Base-by-base conservation (phyloP, 352 stramenopile genomes). In the Thraustochytrium sp. region DNA sequence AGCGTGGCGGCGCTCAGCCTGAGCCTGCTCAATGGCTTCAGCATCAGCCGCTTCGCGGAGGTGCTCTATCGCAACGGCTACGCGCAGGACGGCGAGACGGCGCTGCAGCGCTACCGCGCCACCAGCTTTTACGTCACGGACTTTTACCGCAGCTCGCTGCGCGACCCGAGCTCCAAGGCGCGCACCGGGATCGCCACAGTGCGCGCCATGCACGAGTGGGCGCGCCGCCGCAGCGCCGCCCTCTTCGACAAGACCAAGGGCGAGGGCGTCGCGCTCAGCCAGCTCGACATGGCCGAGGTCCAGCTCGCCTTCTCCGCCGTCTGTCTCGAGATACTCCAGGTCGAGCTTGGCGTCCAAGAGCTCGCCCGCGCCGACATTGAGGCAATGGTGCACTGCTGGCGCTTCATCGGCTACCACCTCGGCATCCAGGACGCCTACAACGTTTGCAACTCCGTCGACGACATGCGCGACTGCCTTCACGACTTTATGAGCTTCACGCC, bases 281-380 rank as follows among this genome's bases (percentile, higher is more conserved):
- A 84, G 59, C 42, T 83, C 44, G 75, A 84, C 38, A 48, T 84
- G 59, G 75, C 61, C 34, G 75, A 84, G 36, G 75, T 84, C n/a
- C 75, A 68, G 34, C 59, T 84, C 21, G 75, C 64, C 42, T 84
- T 84, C 29, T 53, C 75, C 31, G 75, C n/a, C 23, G 72, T 84
- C 16, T 80, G 55, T 26, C 53, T 84, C 5, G 29, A 61, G 0
- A 34, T 80, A 2, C 13, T 84, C 13, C 21, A 84, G 31, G 9
- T 11, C 40, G 55, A 56, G n/a, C 29, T 84, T 21, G 75, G 75
- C 31, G 54, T 29, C 13, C 26, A 34, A 29, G 11, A 18, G 2
- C 16, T 80, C 26, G 16, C 75, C 0, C 18, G 54, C 21, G 75
- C n/a, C n/a, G 75, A 84, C 26, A 13, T 13, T 8, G 29, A 5